A percentile compares a stretch with the other conserved stretches of the same genome.
Conservation (phyloP, 768 basidiomycete species). For the Cystofilobasidium capitatum region DNA sequence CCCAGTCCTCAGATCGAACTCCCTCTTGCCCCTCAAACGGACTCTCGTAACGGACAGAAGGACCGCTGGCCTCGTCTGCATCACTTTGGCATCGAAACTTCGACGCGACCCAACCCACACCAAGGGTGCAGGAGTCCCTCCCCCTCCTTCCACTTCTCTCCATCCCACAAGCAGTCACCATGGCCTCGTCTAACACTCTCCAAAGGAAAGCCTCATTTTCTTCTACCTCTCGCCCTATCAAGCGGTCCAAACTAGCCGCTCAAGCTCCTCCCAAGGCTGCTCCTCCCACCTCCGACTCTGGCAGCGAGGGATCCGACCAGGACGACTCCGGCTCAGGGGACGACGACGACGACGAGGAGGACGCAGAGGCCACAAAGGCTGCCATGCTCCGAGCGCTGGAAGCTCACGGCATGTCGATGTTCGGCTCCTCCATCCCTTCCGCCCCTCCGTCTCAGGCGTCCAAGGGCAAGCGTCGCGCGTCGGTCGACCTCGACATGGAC, state of each 20-base stretch:
- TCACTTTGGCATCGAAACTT: too few species aligned
- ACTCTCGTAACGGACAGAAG: too few species aligned
- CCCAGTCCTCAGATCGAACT: too few species aligned
- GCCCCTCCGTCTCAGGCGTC: slow-evolving; percentile 27
- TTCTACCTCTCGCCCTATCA: not conserved
- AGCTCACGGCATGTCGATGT: slow-evolving; percentile 37
- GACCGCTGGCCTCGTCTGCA: too few species aligned
- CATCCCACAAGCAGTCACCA: too few species aligned
- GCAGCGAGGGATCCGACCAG: not conserved
- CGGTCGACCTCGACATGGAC: not conserved
- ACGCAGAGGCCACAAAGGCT: slow-evolving; percentile 22
- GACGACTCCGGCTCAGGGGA: slow-evolving; percentile 14
- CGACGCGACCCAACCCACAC: too few species aligned
- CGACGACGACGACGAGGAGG: slow-evolving; percentile 28
- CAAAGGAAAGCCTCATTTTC: not conserved
- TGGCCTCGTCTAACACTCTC: not conserved
- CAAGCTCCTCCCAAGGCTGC: slow-evolving; percentile 6
- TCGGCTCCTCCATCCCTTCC: slow-evolving; percentile 28
- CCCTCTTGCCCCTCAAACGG: too few species aligned
- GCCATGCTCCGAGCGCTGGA: slow-evolving; percentile 37
- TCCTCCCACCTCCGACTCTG: not conserved
- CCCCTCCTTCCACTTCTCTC: too few species aligned
- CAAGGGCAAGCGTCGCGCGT: slow-evolving; percentile 16
- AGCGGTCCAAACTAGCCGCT: not conserved
- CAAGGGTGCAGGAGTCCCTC: too few species aligned